Percentiles rank a stretch among this genome's conserved stretches.
These are phyloP conservation scores for Mallotus japonicus DNA, from an alignment of 441 rosid species.

Conservation along the genomic window DNA sequence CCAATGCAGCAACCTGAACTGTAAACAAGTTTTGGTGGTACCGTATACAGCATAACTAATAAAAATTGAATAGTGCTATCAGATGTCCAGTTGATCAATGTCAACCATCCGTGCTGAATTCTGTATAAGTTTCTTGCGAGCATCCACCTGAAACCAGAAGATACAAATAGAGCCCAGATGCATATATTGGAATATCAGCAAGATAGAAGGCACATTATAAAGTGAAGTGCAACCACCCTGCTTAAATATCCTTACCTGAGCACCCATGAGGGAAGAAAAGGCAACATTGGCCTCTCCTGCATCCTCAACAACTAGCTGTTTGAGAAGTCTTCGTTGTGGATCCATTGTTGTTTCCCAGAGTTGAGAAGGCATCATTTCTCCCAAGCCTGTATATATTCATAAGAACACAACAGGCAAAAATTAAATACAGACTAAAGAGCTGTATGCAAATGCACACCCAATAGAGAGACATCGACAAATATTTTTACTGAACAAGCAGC, in stretches of 20 bases:
- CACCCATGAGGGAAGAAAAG: conserved; percentile 82
- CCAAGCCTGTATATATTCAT: conserved; percentile 55
- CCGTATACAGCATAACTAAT: neutral
- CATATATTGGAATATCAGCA: neutral
- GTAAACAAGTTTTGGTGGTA: neutral
- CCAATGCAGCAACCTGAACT: neutral
- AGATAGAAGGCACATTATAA: neutral
- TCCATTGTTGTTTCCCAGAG: conserved; percentile 92
- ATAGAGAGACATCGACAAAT: neutral
- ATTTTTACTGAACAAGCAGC: neutral
- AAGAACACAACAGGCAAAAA: neutral
- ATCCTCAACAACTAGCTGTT: conserved; percentile 71
- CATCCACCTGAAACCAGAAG: conserved; percentile 55
- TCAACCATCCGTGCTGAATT: conserved; percentile 54
- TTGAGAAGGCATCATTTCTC: conserved; percentile 95
- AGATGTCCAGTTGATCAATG: conserved; percentile 73
- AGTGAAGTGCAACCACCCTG: neutral
- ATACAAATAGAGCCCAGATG: too few species aligned
- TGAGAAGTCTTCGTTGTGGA: conserved; percentile 67
- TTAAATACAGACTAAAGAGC: neutral
- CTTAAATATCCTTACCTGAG: conserved; percentile 49
- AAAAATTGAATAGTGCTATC: conserved; percentile 8
- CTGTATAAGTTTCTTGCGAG: conserved; percentile 70
- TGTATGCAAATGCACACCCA: neutral
- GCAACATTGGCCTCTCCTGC: conserved; percentile 62